These are phyloP conservation scores for Talaromyces stipitatus DNA, from an alignment of 495 filamentous ascomycete genomes.

Conservation along the genomic window DNA sequence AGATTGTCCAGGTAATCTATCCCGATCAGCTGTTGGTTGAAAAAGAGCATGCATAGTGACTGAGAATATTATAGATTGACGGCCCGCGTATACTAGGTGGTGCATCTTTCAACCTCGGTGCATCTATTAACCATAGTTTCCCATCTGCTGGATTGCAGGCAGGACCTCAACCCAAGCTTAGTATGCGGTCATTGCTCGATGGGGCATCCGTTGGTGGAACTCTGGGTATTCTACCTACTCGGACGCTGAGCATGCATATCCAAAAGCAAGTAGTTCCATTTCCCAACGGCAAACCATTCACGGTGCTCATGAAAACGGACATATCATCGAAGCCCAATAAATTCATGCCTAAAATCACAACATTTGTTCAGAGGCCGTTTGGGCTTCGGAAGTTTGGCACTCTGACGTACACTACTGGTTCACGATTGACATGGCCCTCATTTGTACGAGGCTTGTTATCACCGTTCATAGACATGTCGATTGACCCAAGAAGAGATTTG, in stretches of 20 bases:
- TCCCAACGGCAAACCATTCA: conserved; percentile 27
- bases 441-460: conserved; percentile 15
- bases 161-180: background rate
- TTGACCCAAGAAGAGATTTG: conserved; percentile 15
- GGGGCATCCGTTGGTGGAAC: conserved; percentile 19
- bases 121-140: conserved; percentile 20
- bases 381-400: background rate
- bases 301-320: conserved; percentile 18
- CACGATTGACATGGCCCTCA: conserved; percentile 19
- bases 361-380: background rate
- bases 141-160: conserved; percentile 12
- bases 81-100: conserved; percentile 21
- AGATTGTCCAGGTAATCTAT: conserved; percentile 15
- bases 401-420: background rate
- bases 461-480: conserved; percentile 16
- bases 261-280: conserved; percentile 22
- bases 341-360: conserved; percentile 14
- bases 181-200: conserved; percentile 16
- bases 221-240: conserved; percentile 22
- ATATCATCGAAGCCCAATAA: conserved; percentile 21
- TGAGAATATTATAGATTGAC: conserved; percentile 18
- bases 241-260: conserved; percentile 20
- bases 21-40: background rate
- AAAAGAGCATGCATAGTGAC: background rate
- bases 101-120: conserved; percentile 25